Percentiles rank a stretch among this genome's conserved stretches.
Evolutionary conservation across 495 filamentous ascomycete species (phyloP).

Genomic region (Xylaria nigripes): DNA sequence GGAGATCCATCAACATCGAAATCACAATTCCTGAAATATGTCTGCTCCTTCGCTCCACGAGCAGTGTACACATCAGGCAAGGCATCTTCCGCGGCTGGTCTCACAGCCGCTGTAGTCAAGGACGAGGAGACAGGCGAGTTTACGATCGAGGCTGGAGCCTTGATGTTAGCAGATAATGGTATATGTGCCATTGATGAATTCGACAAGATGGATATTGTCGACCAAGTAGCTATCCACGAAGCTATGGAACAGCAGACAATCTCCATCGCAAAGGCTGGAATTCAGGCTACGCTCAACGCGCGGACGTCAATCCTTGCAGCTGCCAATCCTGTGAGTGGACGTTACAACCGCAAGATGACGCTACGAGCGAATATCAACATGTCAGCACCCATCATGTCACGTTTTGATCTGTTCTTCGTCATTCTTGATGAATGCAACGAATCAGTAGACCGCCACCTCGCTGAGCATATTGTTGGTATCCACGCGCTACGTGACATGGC

Average conservation of each 20-base stretch:
- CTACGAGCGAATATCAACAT: slow-evolving; percentile 96
- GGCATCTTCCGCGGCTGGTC: slow-evolving; percentile 92
- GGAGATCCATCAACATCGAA: slow-evolving; percentile 98
- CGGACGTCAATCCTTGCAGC: slow-evolving; percentile 91
- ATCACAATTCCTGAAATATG: slow-evolving; percentile 97
- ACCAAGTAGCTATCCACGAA: slow-evolving; percentile 99
- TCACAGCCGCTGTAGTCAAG: slow-evolving; percentile 94
- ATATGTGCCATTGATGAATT: slow-evolving; percentile 99
- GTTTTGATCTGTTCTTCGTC: slow-evolving; percentile 99
- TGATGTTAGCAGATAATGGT: slow-evolving; percentile 96
- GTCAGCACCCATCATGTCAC: slow-evolving; percentile 95
- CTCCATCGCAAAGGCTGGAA: slow-evolving; percentile 97
- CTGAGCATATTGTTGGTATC: slow-evolving; percentile 88
- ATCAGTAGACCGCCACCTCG: slow-evolving; percentile 77
- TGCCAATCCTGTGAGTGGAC: slow-evolving; percentile 89
- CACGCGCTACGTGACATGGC: slow-evolving; percentile 88
- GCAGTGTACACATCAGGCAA: slow-evolving; percentile 98
- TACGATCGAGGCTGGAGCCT: slow-evolving; percentile 95
- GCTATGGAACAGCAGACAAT: slow-evolving; percentile 99
- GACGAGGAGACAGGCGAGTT: slow-evolving; percentile 98
- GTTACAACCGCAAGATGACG: slow-evolving; percentile 93
- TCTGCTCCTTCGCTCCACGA: slow-evolving; percentile 89
- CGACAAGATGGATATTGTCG: slow-evolving; percentile 97
- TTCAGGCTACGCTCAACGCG: slow-evolving; percentile 95
- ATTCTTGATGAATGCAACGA: slow-evolving; percentile 97